A percentile compares a stretch with the other conserved stretches of the same genome.
Conservation (phyloP, 2,329 filamentous ascomycete species). For the Pseudogymnoascus pannorum region DNA sequence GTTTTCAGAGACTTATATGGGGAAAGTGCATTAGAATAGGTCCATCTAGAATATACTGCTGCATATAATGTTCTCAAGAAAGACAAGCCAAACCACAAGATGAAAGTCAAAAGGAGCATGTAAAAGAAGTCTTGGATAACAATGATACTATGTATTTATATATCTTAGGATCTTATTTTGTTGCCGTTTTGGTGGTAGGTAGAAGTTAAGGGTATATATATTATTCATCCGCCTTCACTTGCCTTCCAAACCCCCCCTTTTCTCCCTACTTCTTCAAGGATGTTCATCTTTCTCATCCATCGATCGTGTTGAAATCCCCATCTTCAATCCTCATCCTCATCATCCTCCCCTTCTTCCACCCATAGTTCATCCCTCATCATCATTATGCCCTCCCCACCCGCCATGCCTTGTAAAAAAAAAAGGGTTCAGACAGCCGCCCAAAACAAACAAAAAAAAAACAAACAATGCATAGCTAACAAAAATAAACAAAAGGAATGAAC, state of each 20-base stretch:
- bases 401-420: neutral
- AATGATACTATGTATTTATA: neutral
- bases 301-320: neutral
- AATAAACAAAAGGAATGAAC: neutral
- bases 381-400: neutral
- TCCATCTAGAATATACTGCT: too few relatives aligned
- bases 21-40: too few relatives aligned
- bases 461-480: too few relatives aligned
- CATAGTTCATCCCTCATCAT: neutral
- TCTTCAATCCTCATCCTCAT: neutral
- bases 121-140: neutral
- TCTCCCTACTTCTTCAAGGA: neutral
- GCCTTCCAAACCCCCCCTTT: neutral
- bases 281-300: neutral
- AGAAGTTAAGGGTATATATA: neutral
- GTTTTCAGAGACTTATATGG: too few relatives aligned
- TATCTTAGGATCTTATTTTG: neutral
- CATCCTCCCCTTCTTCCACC: neutral
- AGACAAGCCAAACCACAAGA: too few relatives aligned
- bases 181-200: neutral
- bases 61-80: too few relatives aligned
- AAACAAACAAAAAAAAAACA: neutral
- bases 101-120: too few relatives aligned
- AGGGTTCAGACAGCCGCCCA: conserved; percentile 1
- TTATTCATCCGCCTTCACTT: neutral